These are phyloP conservation scores for Macrophomina tecta DNA, from an alignment of 2,329 filamentous ascomycete genomes.

Conservation along the genomic window DNA sequence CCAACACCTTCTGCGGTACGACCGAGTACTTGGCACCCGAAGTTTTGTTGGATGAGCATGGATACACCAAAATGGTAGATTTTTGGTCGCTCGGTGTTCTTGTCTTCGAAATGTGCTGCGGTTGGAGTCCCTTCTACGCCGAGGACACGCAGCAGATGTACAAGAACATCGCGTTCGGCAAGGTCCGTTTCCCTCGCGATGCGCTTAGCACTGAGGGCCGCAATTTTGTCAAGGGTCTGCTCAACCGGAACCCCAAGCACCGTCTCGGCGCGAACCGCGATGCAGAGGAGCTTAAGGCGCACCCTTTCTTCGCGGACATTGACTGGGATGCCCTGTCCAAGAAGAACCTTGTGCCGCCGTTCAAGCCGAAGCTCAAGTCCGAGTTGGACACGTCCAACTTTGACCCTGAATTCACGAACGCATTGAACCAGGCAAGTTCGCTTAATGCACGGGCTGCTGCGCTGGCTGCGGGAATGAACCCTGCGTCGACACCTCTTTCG, in stretches of 20 bases:
- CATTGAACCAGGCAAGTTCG: slow-evolving; percentile 79
- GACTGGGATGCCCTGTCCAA: slow-evolving; percentile 88
- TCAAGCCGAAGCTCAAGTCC: slow-evolving; percentile 96
- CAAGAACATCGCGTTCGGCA: slow-evolving; percentile 99
- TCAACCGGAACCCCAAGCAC: slow-evolving; percentile 97
- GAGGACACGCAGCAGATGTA: slow-evolving; percentile 99
- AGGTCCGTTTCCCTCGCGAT: slow-evolving; percentile 94
- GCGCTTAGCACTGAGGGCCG: slow-evolving; percentile 92
- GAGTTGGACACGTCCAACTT: slow-evolving; percentile 98
- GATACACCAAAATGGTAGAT: slow-evolving; percentile 99
- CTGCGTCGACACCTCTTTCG: slow-evolving; percentile 88
- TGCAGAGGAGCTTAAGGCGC: slow-evolving; percentile 90
- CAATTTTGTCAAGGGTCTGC: slow-evolving; percentile 96
- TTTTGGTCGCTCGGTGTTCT: slow-evolving; percentile 98
- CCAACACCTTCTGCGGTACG: slow-evolving; percentile 98
- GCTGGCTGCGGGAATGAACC: slow-evolving; percentile 78
- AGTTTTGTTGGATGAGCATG: slow-evolving; percentile 91
- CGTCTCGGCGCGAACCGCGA: slow-evolving; percentile 89
- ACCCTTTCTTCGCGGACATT: slow-evolving; percentile 92
- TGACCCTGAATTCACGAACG: slow-evolving; percentile 97
- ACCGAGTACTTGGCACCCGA: slow-evolving; percentile 97
- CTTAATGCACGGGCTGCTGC: slow-evolving; percentile 90
- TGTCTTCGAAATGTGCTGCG: slow-evolving; percentile 99
- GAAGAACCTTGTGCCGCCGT: slow-evolving; percentile 93
- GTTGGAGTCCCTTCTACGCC: slow-evolving; percentile 98